Percentiles rank a stretch among this genome's conserved stretches.
These are phyloP conservation scores for Collybia mongolica DNA, from an alignment of 768 basidiomycete genomes.

Conservation along the genomic window DNA sequence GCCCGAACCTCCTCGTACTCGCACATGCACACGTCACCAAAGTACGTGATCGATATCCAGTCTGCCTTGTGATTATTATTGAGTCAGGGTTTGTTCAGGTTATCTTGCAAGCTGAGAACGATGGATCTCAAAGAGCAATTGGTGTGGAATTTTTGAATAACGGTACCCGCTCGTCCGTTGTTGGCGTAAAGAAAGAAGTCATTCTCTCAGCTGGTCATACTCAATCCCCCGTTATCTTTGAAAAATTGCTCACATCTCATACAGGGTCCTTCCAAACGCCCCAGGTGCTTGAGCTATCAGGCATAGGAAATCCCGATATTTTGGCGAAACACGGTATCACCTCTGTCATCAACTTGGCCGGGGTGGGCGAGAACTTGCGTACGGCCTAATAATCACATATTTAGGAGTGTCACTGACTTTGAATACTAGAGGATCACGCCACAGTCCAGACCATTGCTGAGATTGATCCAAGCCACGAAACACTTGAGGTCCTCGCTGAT, in stretches of 20 bases:
- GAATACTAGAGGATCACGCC: too few species aligned
- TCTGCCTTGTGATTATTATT: too few species aligned
- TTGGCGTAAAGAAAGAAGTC: not conserved
- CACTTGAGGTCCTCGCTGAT: too few species aligned
- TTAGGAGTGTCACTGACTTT: too few species aligned
- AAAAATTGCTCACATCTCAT: too few species aligned
- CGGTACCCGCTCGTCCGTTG: not conserved
- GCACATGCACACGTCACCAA: constrained; percentile 20
- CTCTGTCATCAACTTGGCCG: constrained; percentile 3
- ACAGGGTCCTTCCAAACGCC: not conserved
- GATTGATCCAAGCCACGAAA: too few species aligned
- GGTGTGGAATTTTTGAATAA: constrained; percentile 28
- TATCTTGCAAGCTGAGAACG: constrained; percentile 1
- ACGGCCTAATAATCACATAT: not conserved
- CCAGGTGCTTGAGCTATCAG: constrained; percentile 3
- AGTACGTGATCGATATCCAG: not conserved
- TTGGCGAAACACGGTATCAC: constrained; percentile 2
- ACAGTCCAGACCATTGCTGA: too few species aligned
- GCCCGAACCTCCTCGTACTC: constrained; percentile 26
- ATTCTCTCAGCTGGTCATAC: not conserved
- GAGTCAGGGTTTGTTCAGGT: not conserved
- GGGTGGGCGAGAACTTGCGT: constrained; percentile 7
- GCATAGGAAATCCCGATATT: constrained; percentile 1
- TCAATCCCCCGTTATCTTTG: too few species aligned
- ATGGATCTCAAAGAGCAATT: constrained; percentile 1